Conservation (phyloP, 139 green algal species). For the Astrephomene gubernaculifera region DNA sequence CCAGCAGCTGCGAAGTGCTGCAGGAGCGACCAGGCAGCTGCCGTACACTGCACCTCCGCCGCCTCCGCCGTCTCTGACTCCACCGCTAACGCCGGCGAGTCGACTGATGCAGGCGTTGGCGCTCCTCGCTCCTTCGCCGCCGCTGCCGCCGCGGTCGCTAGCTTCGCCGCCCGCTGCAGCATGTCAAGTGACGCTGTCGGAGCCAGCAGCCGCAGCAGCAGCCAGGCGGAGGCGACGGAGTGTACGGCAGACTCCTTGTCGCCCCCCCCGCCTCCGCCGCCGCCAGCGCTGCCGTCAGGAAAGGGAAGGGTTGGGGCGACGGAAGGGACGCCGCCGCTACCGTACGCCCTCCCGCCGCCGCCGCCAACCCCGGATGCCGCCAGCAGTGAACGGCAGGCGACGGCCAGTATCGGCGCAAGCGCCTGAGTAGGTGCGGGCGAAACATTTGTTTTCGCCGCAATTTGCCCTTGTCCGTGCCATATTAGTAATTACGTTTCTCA, state of each 20-base stretch:
- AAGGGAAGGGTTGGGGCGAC: no score
- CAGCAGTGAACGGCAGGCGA: background rate
- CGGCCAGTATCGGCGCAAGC: background rate
- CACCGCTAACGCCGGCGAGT: background rate
- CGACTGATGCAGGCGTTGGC: background rate
- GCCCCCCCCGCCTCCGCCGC: background rate
- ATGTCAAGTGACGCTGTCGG: background rate
- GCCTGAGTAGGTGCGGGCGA: no score
- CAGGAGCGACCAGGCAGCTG: background rate
- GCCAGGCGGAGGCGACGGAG: background rate
- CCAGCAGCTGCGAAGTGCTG: background rate
- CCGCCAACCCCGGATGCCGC: background rate
- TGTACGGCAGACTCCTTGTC: no score
- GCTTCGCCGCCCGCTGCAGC: background rate
- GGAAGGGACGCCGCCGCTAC: no score
- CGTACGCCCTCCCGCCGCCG: background rate
- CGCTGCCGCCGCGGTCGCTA: no score
- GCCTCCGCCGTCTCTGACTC: background rate
- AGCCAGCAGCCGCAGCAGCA: constrained; percentile 21
- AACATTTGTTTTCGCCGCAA: no score
- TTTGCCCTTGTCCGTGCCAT: no score
- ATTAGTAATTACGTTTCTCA: no score
- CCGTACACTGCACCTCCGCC: background rate
- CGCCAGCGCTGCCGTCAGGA: no score
- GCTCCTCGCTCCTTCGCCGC: background rate